phyloP scores from a whole-genome alignment of 2,329 filamentous ascomycete species.

The Fusarium sp. region DNA sequence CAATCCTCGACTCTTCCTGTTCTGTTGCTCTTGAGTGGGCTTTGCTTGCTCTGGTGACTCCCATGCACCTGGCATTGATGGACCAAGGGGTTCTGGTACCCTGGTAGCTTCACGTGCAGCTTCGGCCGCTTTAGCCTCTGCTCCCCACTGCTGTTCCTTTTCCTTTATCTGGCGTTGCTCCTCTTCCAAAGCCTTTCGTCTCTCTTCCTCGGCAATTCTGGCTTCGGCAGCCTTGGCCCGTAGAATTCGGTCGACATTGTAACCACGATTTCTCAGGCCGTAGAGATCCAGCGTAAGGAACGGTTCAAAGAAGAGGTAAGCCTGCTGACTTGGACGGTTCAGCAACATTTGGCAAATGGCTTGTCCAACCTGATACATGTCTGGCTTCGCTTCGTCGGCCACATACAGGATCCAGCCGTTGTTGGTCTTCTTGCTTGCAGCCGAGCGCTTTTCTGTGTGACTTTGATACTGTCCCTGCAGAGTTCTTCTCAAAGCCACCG shows the following conservation, averaged over 20 bases:
- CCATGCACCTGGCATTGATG: slow-evolving; percentile 80
- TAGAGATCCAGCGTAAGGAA: slow-evolving; percentile 87
- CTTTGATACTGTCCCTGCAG: slow-evolving; percentile 76
- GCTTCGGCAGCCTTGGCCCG: slow-evolving; percentile 88
- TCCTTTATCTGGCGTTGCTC: slow-evolving; percentile 76
- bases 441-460: slow-evolving; percentile 79
- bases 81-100: slow-evolving; percentile 55
- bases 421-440: slow-evolving; percentile 68
- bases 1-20: slow-evolving; percentile 64
- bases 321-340: slow-evolving; percentile 85
- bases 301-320: slow-evolving; percentile 90
- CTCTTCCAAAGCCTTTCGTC: slow-evolving; percentile 77
- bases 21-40: slow-evolving; percentile 48
- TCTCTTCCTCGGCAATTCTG: slow-evolving; percentile 84
- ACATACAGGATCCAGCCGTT: slow-evolving; percentile 79
- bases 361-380: slow-evolving; percentile 93
- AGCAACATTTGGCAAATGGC: slow-evolving; percentile 85
- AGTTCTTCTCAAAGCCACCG: slow-evolving; percentile 80
- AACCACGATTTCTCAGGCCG: slow-evolving; percentile 85
- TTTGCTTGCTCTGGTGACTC: slow-evolving; percentile 68
- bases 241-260: slow-evolving; percentile 96
- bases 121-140: slow-evolving; percentile 52
- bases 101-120: slow-evolving; percentile 54
- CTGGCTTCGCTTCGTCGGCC: slow-evolving; percentile 72
- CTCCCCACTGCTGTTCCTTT: slow-evolving; percentile 57